A percentile compares a stretch with the other conserved stretches of the same genome.
These are phyloP conservation scores for Articulospora tetracladia DNA, from an alignment of 495 filamentous ascomycete genomes.

Conservation along the genomic window DNA sequence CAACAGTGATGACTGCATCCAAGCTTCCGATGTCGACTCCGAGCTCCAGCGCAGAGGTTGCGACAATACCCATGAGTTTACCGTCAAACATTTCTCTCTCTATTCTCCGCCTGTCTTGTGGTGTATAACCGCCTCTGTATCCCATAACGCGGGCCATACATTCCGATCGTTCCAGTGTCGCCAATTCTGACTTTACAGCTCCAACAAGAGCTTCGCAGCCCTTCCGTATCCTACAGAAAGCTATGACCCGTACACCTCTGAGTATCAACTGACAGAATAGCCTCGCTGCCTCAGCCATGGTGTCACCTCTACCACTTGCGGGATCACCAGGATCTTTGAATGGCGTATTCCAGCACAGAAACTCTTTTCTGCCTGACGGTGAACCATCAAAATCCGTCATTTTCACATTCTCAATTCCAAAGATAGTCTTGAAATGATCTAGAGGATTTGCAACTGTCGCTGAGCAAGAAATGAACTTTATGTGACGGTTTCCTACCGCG, in stretches of 20 bases:
- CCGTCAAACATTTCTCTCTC: conserved; percentile 98
- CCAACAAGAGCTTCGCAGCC: conserved; percentile 82
- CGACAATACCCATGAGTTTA: conserved; percentile 87
- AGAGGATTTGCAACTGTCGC: conserved; percentile 95
- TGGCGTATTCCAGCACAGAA: conserved; percentile 97
- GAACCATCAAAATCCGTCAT: conserved; percentile 90
- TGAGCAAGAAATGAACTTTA: conserved; percentile 96
- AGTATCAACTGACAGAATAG: conserved; percentile 89
- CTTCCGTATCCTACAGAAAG: conserved; percentile 84
- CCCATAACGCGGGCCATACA: conserved; percentile 83
- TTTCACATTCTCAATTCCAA: conserved; percentile 75
- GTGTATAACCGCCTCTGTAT: conserved; percentile 93
- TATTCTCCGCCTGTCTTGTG: conserved; percentile 86
- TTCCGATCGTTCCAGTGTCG: conserved; percentile 65
- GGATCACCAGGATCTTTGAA: conserved; percentile 89
- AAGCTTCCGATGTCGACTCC: conserved; percentile 95
- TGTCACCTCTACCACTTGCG: conserved; percentile 78
- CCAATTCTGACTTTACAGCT: conserved; percentile 75
- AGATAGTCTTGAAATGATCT: conserved; percentile 88
- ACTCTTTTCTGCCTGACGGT: conserved; percentile 90
- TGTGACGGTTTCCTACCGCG: conserved; percentile 80
- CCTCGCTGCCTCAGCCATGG: conserved; percentile 76
- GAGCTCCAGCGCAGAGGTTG: conserved; percentile 88
- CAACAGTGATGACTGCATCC: conserved; percentile 90
- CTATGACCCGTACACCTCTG: conserved; percentile 87